phyloP scores from a whole-genome alignment of 2,329 filamentous ascomycete genomes.

The Penicillium italicum region DNA sequence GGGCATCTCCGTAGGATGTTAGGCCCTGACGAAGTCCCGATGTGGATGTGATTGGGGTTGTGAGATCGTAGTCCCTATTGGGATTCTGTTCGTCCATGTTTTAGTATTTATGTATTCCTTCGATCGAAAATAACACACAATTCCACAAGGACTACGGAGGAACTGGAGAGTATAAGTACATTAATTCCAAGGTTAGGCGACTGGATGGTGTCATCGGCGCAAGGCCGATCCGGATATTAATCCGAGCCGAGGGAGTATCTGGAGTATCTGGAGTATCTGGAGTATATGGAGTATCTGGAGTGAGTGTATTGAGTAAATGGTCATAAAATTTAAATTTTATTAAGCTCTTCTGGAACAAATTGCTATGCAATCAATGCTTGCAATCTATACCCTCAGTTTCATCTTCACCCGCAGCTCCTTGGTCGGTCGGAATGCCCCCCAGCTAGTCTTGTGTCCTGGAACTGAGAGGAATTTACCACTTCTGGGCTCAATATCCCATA shows the following conservation, averaged over 20 bases:
- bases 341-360: neutral
- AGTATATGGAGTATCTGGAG: neutral
- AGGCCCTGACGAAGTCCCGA: conserved; percentile 62
- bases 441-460: conserved; percentile 49
- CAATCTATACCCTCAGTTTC: conserved; percentile 36
- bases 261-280: too few species aligned
- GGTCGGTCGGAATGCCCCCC: conserved; percentile 50
- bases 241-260: conserved; percentile 10
- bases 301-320: too few species aligned
- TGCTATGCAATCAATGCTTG: neutral
- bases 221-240: conserved; percentile 24
- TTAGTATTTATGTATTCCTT: neutral
- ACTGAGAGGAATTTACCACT: conserved; percentile 48
- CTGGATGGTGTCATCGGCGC: conserved; percentile 26
- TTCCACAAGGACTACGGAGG: neutral
- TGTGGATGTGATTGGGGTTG: conserved; percentile 49
- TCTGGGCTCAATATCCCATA: conserved; percentile 55
- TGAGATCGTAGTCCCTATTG: conserved; percentile 57
- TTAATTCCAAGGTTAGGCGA: too few species aligned
- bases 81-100: neutral
- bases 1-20: conserved; percentile 67
- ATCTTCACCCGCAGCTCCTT: conserved; percentile 55
- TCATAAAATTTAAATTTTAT: neutral
- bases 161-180: too few species aligned
- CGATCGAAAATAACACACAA: too few species aligned